phyloP scores from a whole-genome alignment of 306 rosid species.

The Corylus americana region DNA sequence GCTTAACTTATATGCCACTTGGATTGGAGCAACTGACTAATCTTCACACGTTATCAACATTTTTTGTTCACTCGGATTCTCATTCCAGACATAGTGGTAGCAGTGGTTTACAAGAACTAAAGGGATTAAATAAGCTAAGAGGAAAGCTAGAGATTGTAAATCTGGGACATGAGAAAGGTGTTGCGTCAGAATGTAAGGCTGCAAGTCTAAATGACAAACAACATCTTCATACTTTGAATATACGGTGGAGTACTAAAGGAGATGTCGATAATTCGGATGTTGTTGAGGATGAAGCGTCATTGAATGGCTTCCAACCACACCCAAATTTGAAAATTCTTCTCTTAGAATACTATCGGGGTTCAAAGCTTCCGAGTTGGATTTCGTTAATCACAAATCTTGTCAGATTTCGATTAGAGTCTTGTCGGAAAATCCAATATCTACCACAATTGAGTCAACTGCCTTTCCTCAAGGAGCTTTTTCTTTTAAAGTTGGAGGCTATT shows the following conservation, averaged over 20 bases:
- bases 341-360: not conserved
- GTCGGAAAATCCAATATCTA: not conserved
- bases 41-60: conserved; percentile 13
- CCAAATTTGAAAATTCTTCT: not conserved
- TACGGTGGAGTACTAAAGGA: conserved; percentile 5
- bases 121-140: not conserved
- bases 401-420: not conserved
- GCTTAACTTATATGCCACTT: conserved; percentile 6
- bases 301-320: not conserved
- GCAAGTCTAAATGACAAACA: not conserved
- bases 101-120: not conserved
- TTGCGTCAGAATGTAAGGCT: fast-evolving
- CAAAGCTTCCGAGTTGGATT: not conserved
- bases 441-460: conserved; percentile 6
- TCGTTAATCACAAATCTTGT: not conserved
- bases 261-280: not conserved
- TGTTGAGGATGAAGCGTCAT: not conserved
- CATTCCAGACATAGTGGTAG: not conserved
- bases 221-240: not conserved
- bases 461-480: conserved; percentile 3
- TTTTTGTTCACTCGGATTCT: not conserved
- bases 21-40: not conserved
- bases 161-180: not conserved
- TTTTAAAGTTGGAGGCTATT: not conserved
- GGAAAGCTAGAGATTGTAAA: not conserved